Base-by-base conservation (phyloP, 257 asterid genomes). In the Verbascum thapsus region DNA sequence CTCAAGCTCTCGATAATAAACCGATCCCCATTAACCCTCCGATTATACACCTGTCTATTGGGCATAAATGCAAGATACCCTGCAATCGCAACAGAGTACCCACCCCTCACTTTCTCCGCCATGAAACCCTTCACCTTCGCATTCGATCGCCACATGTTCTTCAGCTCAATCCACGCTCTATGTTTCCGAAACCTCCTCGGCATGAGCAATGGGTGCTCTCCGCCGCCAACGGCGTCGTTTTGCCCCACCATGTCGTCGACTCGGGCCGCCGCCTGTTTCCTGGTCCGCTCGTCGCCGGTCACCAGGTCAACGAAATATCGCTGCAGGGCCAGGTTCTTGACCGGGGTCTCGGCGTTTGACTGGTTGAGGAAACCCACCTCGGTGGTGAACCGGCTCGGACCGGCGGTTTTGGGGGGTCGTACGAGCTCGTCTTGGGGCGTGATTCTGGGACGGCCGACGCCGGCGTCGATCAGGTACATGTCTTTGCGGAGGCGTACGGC, bases 51-150 rank as follows among this genome's bases (percentile, higher is more conserved):
- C 54, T 40, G 72, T 12, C 77, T 20, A 0, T 2, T 7, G 10
- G 82, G 78, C n/a, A 84, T 72, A 65, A 81, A 81, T 6, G 81
- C 82, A 16, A 83, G 56, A 52, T 78, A 74, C 17, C 90, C 90
- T 0, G 81, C 90, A 50, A 84, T 74, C 17, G 43, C 88, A 3
- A 84, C 54, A 5, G 84, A 38, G 56, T 84, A 84, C 3, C 88
- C 91, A 30, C 85, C 80, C 72, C 72, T 63, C 18, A 72, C 72
- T 69, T 72, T 84, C 41, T 74, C 84, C 37, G 78, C 72, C 3
- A 82, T 30, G 53, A 82, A 76, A 13, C 87, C 87, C 48, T 57
- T 83, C 52, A 86, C 83, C 66, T 73, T 76, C 42, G 40, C 30
- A 52, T 77, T 75, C 12, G 9, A 19, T 63, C 61, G 55, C 73